A percentile compares a stretch with the other conserved stretches of the same genome.
These are phyloP conservation scores for Globisporangium rhizosaccharum DNA, from an alignment of 352 stramenopile species.

Conservation along the genomic window DNA sequence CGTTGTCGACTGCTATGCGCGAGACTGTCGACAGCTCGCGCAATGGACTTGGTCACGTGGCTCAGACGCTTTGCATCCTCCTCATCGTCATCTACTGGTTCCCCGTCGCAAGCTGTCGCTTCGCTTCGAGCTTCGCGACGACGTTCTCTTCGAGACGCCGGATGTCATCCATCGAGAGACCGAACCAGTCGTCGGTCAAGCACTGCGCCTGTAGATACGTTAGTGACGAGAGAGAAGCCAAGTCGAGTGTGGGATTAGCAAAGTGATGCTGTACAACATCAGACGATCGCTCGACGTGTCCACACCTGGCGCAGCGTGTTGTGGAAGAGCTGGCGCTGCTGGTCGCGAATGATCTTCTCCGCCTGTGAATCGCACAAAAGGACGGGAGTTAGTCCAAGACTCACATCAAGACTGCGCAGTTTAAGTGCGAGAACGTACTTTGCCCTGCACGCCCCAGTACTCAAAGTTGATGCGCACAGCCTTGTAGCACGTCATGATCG, in stretches of 20 bases:
- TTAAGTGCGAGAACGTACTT: conserved; percentile 22
- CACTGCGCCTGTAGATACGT: conserved; percentile 48
- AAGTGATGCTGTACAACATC: not conserved
- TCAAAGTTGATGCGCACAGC: conserved; percentile 85
- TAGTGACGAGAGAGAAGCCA: too few species aligned
- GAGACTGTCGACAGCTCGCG: too few species aligned
- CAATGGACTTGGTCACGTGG: not conserved
- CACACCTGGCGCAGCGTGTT: conserved; percentile 41
- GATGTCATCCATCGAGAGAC: conserved; percentile 82
- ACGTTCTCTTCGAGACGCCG: conserved; percentile 69
- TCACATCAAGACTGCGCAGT: not conserved
- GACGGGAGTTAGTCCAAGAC: too few species aligned
- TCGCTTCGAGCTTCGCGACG: conserved; percentile 69
- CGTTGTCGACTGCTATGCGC: too few species aligned
- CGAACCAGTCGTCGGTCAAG: conserved; percentile 78
- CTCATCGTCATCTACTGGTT: conserved; percentile 22
- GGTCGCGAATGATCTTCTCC: conserved; percentile 79
- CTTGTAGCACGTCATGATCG: conserved; percentile 87
- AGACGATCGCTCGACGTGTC: not conserved
- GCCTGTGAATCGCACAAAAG: conserved; percentile 7
- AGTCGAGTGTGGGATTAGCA: not conserved
- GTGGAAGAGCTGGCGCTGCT: conserved; percentile 82
- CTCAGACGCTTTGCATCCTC: not conserved
- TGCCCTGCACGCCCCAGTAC: conserved; percentile 82
- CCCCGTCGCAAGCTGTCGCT: conserved; percentile 41